These are phyloP conservation scores for Candida ovalis DNA, from an alignment of 805 yeast species.

Conservation along the genomic window DNA sequence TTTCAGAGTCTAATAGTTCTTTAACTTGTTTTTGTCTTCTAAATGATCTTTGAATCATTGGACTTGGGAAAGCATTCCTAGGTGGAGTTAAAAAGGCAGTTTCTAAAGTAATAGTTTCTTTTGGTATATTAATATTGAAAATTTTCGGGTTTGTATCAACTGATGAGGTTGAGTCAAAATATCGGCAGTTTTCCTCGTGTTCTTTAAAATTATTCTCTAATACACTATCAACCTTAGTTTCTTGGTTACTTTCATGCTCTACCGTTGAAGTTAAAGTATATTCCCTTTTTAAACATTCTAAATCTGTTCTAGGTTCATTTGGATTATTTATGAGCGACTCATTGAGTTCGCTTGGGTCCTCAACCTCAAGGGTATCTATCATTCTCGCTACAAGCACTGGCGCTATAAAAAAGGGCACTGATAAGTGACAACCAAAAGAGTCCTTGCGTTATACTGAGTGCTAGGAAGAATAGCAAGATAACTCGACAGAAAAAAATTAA, in stretches of 20 bases:
- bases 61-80: conserved; percentile 6
- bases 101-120: conserved; percentile 8
- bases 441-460: not conserved
- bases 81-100: conserved; percentile 12
- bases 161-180: conserved; percentile 15
- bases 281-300: not conserved
- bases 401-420: not conserved
- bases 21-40: conserved; percentile 30
- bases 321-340: not conserved
- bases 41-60: conserved; percentile 20
- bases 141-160: conserved; percentile 7
- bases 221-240: not conserved
- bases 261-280: not conserved
- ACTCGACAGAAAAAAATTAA: not conserved
- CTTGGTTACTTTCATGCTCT: not conserved
- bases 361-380: not conserved
- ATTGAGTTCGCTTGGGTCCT: not conserved
- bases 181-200: conserved; percentile 3
- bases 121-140: conserved; percentile 1
- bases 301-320: not conserved
- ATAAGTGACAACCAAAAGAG: not conserved
- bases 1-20: conserved; percentile 49
- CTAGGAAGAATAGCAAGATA: no score
- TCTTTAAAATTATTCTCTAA: not conserved
- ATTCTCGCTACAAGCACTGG: not conserved